A percentile compares a stretch with the other conserved stretches of the same genome.
Evolutionary conservation across 2,329 filamentous ascomycete genomes (phyloP).

Genomic region (Mycosphaerella sp.): DNA sequence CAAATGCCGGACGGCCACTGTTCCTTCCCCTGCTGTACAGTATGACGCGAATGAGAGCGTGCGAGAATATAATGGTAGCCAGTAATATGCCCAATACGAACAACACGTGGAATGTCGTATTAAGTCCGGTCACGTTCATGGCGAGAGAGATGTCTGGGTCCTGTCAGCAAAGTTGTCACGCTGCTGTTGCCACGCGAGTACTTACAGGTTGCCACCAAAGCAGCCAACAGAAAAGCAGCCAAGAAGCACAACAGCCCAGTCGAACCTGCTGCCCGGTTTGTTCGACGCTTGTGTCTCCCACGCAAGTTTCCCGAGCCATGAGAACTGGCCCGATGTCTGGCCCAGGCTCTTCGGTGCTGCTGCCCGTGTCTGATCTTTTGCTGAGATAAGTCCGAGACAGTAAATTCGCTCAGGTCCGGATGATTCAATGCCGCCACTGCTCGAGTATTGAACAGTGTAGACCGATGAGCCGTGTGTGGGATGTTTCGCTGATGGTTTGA

Average conservation of each 20-base stretch:
- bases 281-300: constrained; percentile 8
- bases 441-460: constrained; percentile 26
- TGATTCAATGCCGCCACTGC: constrained; percentile 27
- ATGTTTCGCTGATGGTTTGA: constrained; percentile 18
- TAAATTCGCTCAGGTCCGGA: constrained; percentile 29
- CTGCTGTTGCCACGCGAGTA: background rate
- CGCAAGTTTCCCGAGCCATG: constrained; percentile 7
- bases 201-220: constrained; percentile 32
- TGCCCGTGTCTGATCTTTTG: constrained; percentile 24
- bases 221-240: constrained; percentile 26
- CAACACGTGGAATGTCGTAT: constrained; percentile 69
- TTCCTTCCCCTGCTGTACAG: constrained; percentile 38
- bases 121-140: constrained; percentile 56
- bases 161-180: background rate
- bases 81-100: constrained; percentile 71
- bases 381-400: constrained; percentile 22
- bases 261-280: constrained; percentile 12
- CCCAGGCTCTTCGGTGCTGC: constrained; percentile 19
- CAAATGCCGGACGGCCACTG: constrained; percentile 13
- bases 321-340: constrained; percentile 7
- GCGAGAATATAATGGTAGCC: constrained; percentile 71
- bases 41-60: constrained; percentile 67
- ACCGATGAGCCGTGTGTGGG: constrained; percentile 24
- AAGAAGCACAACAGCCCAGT: constrained; percentile 21
- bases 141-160: constrained; percentile 63